Conservation (phyloP, 768 basidiomycete genomes). For the Hirschioporus abietinus region DNA sequence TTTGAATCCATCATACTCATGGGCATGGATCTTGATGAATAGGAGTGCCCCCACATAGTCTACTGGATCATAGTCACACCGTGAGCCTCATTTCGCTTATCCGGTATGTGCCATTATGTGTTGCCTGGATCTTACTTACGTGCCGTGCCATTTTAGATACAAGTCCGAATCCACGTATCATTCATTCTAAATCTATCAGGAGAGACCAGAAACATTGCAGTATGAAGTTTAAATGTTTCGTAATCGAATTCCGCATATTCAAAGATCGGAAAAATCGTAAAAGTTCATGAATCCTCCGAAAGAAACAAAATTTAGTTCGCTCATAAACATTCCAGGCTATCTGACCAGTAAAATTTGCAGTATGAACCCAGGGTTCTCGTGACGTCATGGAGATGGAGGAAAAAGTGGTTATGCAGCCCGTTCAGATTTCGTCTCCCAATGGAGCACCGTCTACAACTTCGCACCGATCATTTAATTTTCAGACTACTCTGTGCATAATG, state of each 20-base stretch:
- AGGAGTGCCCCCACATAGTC: not conserved
- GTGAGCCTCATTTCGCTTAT: not conserved
- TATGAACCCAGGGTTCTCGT: not conserved
- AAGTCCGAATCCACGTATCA: not conserved
- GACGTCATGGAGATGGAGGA: not conserved
- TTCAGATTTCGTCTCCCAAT: not conserved
- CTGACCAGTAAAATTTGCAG: not conserved
- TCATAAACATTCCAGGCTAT: not conserved
- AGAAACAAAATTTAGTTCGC: not conserved
- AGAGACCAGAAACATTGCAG: not conserved
- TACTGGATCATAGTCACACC: not conserved
- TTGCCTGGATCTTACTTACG: not conserved
- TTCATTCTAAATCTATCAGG: not conserved
- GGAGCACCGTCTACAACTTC: not conserved
- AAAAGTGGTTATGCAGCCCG: not conserved
- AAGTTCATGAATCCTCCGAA: not conserved
- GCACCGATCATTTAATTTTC: not conserved
- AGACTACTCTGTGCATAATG: not conserved
- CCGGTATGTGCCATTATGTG: not conserved
- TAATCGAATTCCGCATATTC: not conserved
- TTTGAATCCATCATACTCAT: constrained; percentile 63
- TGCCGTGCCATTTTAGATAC: not conserved
- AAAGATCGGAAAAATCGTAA: not conserved
- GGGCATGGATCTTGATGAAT: constrained; percentile 18
- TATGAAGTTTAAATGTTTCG: not conserved